phyloP scores from a whole-genome alignment of 306 rosid species.

The Sophora flavescens region DNA sequence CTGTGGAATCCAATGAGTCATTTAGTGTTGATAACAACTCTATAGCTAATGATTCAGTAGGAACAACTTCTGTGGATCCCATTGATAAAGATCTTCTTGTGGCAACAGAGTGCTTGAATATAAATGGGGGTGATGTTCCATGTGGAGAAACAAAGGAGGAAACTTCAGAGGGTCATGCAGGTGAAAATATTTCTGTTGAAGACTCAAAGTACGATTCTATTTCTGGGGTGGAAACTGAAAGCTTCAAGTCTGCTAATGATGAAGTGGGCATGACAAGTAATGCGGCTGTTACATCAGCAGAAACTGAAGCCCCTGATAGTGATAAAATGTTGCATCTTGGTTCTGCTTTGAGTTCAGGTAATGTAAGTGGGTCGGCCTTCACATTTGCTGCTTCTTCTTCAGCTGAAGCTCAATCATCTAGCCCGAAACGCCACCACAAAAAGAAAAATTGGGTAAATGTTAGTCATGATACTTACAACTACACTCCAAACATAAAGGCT shows the following conservation, averaged over 20 bases:
- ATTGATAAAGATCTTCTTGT: conserved; percentile 74
- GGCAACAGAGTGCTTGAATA: conserved; percentile 58
- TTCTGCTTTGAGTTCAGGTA: conserved; percentile 60
- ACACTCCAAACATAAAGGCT: conserved; percentile 58
- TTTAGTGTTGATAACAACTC: conserved; percentile 49
- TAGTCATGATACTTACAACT: conserved; percentile 64
- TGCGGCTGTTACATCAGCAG: conserved; percentile 47
- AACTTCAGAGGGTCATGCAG: conserved; percentile 39
- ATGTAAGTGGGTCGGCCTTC: conserved; percentile 64
- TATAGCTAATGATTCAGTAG: conserved; percentile 47
- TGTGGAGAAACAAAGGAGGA: conserved; percentile 48
- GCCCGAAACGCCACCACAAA: conserved; percentile 69
- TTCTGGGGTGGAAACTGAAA: conserved; percentile 82
- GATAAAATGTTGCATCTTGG: conserved; percentile 52
- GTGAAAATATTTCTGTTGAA: conserved; percentile 52
- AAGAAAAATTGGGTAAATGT: conserved; percentile 68
- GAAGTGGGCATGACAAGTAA: conserved; percentile 67
- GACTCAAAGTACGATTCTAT: conserved; percentile 60
- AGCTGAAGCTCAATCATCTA: conserved; percentile 60
- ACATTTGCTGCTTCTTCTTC: conserved; percentile 84
- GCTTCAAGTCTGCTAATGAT: conserved; percentile 83
- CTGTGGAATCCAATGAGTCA: conserved; percentile 68
- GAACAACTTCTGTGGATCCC: conserved; percentile 51
- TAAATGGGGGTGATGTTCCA: conserved; percentile 52
- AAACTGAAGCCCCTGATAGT: conserved; percentile 57